Base-by-base conservation (phyloP, 2,329 filamentous ascomycete species). In the Beauveria brongniartii region DNA sequence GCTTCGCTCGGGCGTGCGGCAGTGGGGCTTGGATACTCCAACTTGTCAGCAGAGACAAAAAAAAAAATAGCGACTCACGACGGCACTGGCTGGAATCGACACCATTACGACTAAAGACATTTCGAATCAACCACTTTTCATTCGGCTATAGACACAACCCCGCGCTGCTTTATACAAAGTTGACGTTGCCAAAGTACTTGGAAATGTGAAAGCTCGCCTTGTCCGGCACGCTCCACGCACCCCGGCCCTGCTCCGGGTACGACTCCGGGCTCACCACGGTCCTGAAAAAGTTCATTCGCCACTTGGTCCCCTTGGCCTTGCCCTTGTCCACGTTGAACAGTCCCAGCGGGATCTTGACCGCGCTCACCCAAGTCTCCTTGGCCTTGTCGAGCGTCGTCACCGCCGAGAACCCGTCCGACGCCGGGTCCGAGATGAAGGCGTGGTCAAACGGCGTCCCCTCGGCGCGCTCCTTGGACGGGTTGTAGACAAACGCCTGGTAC, bases 231-330 rank as follows among this genome's bases (percentile, higher is more conserved):
- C 67, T 80, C 79, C 79, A 81, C 7, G 72, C 78, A 18, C 77
- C 77, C 5, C 79, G 69, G 1, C 63, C 65, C 67, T 80, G 78
- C 41, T 75, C 70, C 0, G 79, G 78, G 64, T 72, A 81, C 9
- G 70, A 78, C 1, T 71, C 67, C 0, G 73, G 73, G 28, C 72
- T 71, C 4, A 75, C 77, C 34, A 79, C 67, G 3, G 77, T 81
- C 50, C 79, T 73, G 68, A 81, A 78, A 64, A 81, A 81, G 66
- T 81, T 80, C 78, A 81, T 80, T 61, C 79, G 72, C 79, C 79
- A 81, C 63, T 71, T 58, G 0, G 77, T 80, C 24, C 76, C 76
- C 63, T 70, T 68, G 1, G 76, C 77, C 64, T 68, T 62, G 46
- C 77, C 76, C 3, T 68, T 62, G 59, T 80, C 75, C 28, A 81